These are phyloP conservation scores for Tylopilus sp. DNA, from an alignment of 768 basidiomycete species.

Conservation along the genomic window DNA sequence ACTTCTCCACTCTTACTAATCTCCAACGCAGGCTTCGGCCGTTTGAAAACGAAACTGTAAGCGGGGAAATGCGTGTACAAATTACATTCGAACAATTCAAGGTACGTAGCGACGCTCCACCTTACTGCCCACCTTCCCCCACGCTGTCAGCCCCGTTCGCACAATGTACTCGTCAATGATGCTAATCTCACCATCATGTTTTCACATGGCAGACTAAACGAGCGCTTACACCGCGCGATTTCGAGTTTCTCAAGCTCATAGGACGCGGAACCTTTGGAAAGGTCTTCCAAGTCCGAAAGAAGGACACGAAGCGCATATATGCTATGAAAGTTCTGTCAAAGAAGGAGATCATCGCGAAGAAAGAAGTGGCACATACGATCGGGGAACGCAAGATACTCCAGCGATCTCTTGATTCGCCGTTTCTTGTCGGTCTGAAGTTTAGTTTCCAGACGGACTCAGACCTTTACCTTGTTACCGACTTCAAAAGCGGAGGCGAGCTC, in stretches of 20 bases:
- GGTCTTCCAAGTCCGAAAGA: conserved; percentile 98
- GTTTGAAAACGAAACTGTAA: conserved; percentile 77
- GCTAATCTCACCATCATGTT: conserved; percentile 14
- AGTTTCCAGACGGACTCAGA: conserved; percentile 96
- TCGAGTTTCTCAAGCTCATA: conserved; percentile 98
- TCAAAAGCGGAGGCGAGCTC: conserved; percentile 96
- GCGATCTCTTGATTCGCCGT: conserved; percentile 87
- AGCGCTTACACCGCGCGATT: conserved; percentile 89
- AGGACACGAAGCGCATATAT: conserved; percentile 97
- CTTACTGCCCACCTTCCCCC: conserved; percentile 24
- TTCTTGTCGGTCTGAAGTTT: conserved; percentile 98
- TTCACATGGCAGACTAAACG: conserved; percentile 63
- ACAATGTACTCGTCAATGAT: conserved; percentile 20
- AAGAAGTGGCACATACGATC: conserved; percentile 98
- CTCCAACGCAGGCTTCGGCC: conserved; percentile 55
- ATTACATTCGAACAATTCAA: conserved; percentile 90
- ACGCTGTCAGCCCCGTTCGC: conserved; percentile 23
- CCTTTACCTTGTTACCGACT: conserved; percentile 96
- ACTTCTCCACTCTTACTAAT: conserved; percentile 13
- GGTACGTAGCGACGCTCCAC: conserved; percentile 40
- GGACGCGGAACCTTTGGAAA: conserved; percentile 97
- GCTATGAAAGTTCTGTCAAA: conserved; percentile 99
- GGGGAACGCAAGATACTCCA: conserved; percentile 99
- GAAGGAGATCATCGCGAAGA: conserved; percentile 98
- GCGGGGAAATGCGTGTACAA: conserved; percentile 92